Percentiles rank a stretch among this genome's conserved stretches.
phyloP scores from a whole-genome alignment of 2,329 filamentous ascomycete species.

The Chaetomiaceae sp. region DNA sequence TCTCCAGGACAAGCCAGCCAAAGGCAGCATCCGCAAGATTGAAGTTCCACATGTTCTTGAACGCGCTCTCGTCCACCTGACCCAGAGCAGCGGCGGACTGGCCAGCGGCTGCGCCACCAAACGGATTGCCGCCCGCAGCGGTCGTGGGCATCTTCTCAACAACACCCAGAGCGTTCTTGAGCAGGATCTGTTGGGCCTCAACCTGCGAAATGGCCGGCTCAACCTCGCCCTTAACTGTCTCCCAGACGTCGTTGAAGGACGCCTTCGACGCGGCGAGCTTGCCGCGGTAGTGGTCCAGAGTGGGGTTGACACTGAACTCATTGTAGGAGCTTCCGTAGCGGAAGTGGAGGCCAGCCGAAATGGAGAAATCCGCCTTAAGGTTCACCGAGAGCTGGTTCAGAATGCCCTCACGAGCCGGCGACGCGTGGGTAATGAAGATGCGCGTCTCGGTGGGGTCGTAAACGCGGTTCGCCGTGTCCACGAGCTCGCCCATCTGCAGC shows the following conservation, averaged over 20 bases:
- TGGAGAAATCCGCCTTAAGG: constrained; percentile 95
- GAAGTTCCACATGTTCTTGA: constrained; percentile 99
- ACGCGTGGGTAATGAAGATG: constrained; percentile 94
- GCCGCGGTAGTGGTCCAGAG: constrained; percentile 94
- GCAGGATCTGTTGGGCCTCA: constrained; percentile 84
- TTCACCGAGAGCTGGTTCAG: constrained; percentile 96
- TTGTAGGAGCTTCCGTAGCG: constrained; percentile 99
- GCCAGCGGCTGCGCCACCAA: constrained; percentile 77
- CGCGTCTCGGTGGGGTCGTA: constrained; percentile 98
- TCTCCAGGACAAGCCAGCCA: constrained; percentile 89
- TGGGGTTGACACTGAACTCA: constrained; percentile 98
- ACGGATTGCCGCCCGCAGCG: constrained; percentile 93
- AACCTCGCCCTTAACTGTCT: constrained; percentile 94
- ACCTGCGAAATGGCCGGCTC: constrained; percentile 92
- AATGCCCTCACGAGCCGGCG: constrained; percentile 91
- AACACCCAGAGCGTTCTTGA: constrained; percentile 85
- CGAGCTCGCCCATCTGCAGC: constrained; percentile 94
- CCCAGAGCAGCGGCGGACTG: constrained; percentile 60
- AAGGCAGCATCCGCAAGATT: constrained; percentile 97
- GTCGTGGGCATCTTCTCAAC: constrained; percentile 98
- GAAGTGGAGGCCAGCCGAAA: constrained; percentile 97
- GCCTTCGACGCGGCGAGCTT: constrained; percentile 97
- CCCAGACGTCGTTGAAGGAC: constrained; percentile 99
- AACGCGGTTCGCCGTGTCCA: constrained; percentile 95
- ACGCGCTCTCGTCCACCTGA: constrained; percentile 95